phyloP scores from a whole-genome alignment of 208 protist genomes.

The Borovskyia barvae region DNA sequence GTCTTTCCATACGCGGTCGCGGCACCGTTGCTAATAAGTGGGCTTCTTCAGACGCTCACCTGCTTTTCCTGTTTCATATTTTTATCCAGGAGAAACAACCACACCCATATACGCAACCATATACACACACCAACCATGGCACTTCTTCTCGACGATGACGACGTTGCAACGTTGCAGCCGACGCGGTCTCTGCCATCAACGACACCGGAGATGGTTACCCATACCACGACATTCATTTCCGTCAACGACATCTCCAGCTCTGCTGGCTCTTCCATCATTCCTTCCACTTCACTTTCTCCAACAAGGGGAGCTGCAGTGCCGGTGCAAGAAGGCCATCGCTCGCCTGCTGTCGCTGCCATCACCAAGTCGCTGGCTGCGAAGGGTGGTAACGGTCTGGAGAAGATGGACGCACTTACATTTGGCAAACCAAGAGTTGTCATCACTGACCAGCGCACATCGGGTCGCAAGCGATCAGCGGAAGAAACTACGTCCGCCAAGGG shows the following conservation, averaged over 20 bases:
- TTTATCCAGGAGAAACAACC: no score
- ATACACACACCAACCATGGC: slow-evolving; percentile 27
- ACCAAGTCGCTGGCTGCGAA: background rate
- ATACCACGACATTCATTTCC: no score
- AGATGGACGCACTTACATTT: slow-evolving; percentile 66
- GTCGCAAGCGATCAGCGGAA: background rate
- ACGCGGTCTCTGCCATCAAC: no score
- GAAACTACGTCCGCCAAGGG: background rate
- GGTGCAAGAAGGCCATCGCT: background rate
- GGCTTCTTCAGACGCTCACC: no score
- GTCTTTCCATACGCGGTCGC: no score
- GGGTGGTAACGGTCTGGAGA: slow-evolving; percentile 68
- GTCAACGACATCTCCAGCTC: no score
- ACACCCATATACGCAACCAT: no score
- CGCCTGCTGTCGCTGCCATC: background rate
- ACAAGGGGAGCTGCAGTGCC: background rate
- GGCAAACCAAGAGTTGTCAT: slow-evolving; percentile 27
- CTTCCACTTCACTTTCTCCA: no score
- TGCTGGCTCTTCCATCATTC: no score
- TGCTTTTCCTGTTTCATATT: no score
- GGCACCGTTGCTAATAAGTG: no score
- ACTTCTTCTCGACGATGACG: slow-evolving; percentile 71
- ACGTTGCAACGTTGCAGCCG: slow-evolving; percentile 6
- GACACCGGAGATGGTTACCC: no score
- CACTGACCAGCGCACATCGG: background rate